Percentiles rank a stretch among this genome's conserved stretches.
Evolutionary conservation across 192 early-diverging fungal genomes (phyloP).

Genomic region (Backusella tarrabulga): DNA sequence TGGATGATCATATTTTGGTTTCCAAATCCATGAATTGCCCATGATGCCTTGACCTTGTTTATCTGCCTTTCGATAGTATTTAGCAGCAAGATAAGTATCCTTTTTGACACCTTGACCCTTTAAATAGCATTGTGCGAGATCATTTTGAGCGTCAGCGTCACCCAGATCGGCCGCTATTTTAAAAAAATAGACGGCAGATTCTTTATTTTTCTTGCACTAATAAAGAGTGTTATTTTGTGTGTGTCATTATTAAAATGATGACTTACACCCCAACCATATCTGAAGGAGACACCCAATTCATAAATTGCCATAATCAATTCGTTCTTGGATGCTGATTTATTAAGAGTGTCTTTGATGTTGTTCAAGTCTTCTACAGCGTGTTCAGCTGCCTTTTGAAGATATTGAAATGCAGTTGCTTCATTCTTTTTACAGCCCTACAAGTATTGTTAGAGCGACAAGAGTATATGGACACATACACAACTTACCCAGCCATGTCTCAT

Average conservation of each 20-base stretch:
- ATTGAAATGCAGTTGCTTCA: slow-evolving; percentile 66
- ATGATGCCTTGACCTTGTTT: slow-evolving; percentile 70
- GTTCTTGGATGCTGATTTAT: slow-evolving; percentile 55
- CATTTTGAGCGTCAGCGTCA: slow-evolving; percentile 76
- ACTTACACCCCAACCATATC: slow-evolving; percentile 77
- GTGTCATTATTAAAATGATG: background rate
- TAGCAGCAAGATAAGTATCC: slow-evolving; percentile 69
- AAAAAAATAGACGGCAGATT: slow-evolving; percentile 76
- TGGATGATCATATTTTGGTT: slow-evolving; percentile 69
- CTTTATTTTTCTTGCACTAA: slow-evolving; percentile 59
- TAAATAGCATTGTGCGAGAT: slow-evolving; percentile 68
- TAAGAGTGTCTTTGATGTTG: slow-evolving; percentile 39
- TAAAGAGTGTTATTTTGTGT: background rate
- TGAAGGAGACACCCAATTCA: slow-evolving; percentile 74
- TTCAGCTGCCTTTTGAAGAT: slow-evolving; percentile 70
- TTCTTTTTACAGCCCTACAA: slow-evolving; percentile 67
- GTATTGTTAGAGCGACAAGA: background rate
- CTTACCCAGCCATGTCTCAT: slow-evolving; percentile 74
- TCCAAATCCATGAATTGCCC: slow-evolving; percentile 85
- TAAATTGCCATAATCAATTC: slow-evolving; percentile 79
- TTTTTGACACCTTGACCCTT: slow-evolving; percentile 74
- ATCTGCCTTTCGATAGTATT: slow-evolving; percentile 75
- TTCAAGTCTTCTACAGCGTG: slow-evolving; percentile 65
- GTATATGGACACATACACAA: slow-evolving; percentile 12
- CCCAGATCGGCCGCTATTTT: slow-evolving; percentile 79